Evolutionary conservation across 768 basidiomycete species (phyloP), one percentile per base, ranked within the genome.

Genomic region (Gloeophyllum trabeum): DNA sequence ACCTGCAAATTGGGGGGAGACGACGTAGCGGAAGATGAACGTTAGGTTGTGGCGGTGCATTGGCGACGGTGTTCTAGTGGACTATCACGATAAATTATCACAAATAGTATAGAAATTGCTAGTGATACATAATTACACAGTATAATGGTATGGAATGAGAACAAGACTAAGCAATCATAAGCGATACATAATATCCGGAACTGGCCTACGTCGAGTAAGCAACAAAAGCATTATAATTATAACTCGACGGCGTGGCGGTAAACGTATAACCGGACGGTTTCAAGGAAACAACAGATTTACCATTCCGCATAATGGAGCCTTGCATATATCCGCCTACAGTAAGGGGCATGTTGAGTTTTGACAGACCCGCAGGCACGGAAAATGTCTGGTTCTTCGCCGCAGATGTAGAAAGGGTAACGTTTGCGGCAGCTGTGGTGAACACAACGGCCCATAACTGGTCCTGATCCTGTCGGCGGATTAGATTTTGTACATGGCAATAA

Each of bases 381-480:
- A 61, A 56, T 32, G 52, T 60, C 55, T 49, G 49, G 40, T 58
- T 64, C 65, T 62, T 64, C 39, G 59, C 52, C 26, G 61, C 57
- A 4, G 66, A 43, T 63, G 47, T 60, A 50, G 63, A 63, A 35
- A 85, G 63, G 10, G 66, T 71, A 39, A 84, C 75, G 12, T 63
- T 67, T 36, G 70, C 69, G 13, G 70, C 57, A 3, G 64, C 64
- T 4, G 70, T 73, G 23, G 76, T 64, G 52, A 81, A 73, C 1
- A 76, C 79, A 16, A 73, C 71, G 0, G 72, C 81, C 75, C 77
- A 88, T 46, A 86, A 66, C 13, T 66, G 69, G 52, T 81, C 77
- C 64, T 76, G 46, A 24, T 41, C 51, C 44, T 52, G 45, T 28
- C 16, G 28, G 10, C n/a, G n/a, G n/a, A n/a, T n/a, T n/a, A n/a